Base-by-base conservation (phyloP, 306 rosid species). In the Echinosophora koreensis region DNA sequence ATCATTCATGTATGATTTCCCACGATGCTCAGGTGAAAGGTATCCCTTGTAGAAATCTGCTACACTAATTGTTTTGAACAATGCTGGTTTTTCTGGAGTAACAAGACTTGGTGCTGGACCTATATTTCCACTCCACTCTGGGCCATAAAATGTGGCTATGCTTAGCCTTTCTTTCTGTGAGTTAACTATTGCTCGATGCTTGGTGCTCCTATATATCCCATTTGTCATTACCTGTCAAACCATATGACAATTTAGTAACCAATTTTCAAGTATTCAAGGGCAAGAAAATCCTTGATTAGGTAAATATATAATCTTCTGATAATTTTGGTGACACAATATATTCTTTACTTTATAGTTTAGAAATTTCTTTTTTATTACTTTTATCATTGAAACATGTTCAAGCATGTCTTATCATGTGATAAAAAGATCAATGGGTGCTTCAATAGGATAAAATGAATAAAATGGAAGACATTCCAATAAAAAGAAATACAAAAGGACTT, bases 111-210 rank as follows among this genome's bases (percentile, higher is more conserved):
- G 77, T 13, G 81, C 58, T 15, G 92, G 95, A 41, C 95, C 88
- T 15, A 88, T 17, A 9, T 80, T 83, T 61, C 68, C 82, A 39
- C 18, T 69, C 89, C 59, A 86, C 42, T 5, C 76, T 18, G 88
- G 86, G 6, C 49, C 77, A 73, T 59, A 83, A 44, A 88, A 88
- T 54, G 89, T 77, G 65, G 84, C 92, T 2, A 88, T 39, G 0
- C 86, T 81, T 4, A 90, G 17, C 61, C 96, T 87, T 22, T 90
- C 92, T 12, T 82, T 81, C 9, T 11, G 2, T 8, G 67, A 32
- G 78, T 88, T 90, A 6, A 90, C 87, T 1, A 66, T 74, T 0
- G 87, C 90, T 2, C 89, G 57, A 74, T 90, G 90, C 74, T 76
- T 76, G 1, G 60, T 27, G 80, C 95, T 88, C 6, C 42, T 74